A percentile compares a stretch with the other conserved stretches of the same genome.
These are phyloP conservation scores for Phragmites australis DNA, from an alignment of 176 grass and related monocot species.

Conservation along the genomic window DNA sequence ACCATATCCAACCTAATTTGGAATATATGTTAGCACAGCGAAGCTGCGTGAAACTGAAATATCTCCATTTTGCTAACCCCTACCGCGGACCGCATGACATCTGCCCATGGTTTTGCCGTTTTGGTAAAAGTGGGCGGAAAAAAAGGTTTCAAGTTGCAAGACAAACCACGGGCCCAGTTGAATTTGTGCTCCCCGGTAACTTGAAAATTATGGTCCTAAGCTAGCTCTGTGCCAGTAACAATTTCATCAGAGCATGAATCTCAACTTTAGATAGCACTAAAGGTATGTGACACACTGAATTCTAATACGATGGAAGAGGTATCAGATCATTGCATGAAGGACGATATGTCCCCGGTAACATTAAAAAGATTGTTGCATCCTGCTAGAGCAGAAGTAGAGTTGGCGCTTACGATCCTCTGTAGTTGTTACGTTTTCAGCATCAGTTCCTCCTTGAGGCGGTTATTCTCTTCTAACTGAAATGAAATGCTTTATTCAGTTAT, in stretches of 20 bases:
- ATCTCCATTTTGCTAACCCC: too few relatives aligned
- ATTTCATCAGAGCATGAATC: neutral
- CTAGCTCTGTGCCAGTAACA: neutral
- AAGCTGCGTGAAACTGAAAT: neutral
- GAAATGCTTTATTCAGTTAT: too few relatives aligned
- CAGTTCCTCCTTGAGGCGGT: conserved; percentile 73
- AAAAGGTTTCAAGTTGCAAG: neutral
- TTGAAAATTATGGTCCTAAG: neutral
- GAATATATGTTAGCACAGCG: neutral
- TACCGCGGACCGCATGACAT: neutral
- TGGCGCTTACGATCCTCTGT: conserved; percentile 60
- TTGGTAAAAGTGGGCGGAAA: neutral
- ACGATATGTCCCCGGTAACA: neutral
- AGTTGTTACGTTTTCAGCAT: conserved; percentile 58
- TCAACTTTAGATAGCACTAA: neutral
- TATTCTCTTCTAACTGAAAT: conserved; percentile 82
- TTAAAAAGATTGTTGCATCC: neutral
- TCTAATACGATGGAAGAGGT: neutral
- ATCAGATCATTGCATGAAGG: neutral
- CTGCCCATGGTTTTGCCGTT: neutral
- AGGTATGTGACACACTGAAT: neutral
- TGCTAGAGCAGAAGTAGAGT: neutral
- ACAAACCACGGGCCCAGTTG: neutral
- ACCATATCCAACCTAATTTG: neutral
- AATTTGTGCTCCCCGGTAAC: neutral